A percentile compares a stretch with the other conserved stretches of the same genome.
phyloP scores from a whole-genome alignment of 2,329 filamentous ascomycete species.

The Talaromyces sp. region DNA sequence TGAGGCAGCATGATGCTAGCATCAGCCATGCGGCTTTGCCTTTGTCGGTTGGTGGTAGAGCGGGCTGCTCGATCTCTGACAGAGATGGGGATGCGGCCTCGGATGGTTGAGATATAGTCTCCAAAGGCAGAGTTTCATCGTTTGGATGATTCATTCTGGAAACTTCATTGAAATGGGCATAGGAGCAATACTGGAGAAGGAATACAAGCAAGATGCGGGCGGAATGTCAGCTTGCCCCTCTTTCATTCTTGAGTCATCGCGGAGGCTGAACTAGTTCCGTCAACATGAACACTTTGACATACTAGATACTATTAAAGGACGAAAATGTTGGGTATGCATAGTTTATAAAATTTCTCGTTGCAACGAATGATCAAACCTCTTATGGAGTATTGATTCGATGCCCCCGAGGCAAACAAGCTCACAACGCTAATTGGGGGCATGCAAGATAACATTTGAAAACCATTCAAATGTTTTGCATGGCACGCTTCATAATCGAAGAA shows the following conservation, averaged over 20 bases:
- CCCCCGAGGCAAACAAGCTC: too few species aligned
- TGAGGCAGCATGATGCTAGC: conserved; percentile 53
- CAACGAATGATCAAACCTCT: too few species aligned
- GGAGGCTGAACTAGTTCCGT: background rate
- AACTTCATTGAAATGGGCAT: background rate
- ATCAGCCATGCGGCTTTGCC: conserved; percentile 58
- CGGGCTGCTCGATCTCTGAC: conserved; percentile 29
- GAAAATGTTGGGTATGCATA: too few species aligned
- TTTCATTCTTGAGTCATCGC: background rate
- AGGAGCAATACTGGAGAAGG: background rate
- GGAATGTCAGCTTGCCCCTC: background rate
- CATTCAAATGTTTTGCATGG: too few species aligned
- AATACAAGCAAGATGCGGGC: background rate
- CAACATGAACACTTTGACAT: background rate
- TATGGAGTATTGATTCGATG: too few species aligned
- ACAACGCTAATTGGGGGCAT: too few species aligned
- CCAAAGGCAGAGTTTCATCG: conserved; percentile 5
- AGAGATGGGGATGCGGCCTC: background rate
- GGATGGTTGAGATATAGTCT: conserved; percentile 1
- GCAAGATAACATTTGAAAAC: too few species aligned
- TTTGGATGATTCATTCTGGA: conserved; percentile 12
- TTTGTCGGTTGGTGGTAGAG: conserved; percentile 51
- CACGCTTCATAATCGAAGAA: too few species aligned
- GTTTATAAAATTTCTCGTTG: too few species aligned
- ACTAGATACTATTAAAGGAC: too few species aligned